Evolutionary conservation across 345 rosid genomes (phyloP).

Genomic region (Lepidium africanum): DNA sequence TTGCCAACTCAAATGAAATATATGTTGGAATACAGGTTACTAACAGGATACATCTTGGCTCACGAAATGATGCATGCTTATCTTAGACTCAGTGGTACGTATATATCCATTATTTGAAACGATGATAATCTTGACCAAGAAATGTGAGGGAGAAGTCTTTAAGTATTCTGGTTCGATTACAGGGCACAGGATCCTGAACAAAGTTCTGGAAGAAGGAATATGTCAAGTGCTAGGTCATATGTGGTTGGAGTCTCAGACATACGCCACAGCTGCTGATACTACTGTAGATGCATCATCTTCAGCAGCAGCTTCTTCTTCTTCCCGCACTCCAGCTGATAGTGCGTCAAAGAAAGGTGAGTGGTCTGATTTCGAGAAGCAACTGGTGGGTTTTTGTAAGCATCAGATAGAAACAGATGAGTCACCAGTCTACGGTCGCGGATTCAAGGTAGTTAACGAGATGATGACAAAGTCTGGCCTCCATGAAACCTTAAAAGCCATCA

Average conservation of each 20-base stretch:
- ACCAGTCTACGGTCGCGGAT: conserved; percentile 63
- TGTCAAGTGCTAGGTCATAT: conserved; percentile 88
- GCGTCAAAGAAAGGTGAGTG: conserved; percentile 56
- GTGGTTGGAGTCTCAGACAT: conserved; percentile 71
- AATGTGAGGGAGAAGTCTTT: not conserved
- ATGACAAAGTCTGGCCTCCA: conserved; percentile 45
- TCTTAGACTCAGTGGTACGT: conserved; percentile 76
- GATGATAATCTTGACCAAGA: not conserved
- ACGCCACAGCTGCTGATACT: not conserved
- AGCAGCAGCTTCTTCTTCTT: conserved; percentile 14
- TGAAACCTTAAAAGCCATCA: conserved; percentile 38
- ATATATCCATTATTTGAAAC: not conserved
- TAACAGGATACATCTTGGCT: conserved; percentile 87
- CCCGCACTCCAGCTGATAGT: conserved; percentile 2
- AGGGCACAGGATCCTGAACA: conserved; percentile 61
- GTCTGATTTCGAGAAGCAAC: conserved; percentile 49
- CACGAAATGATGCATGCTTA: conserved; percentile 99
- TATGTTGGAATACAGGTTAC: conserved; percentile 38
- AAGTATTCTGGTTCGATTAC: not conserved
- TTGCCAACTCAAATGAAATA: not conserved
- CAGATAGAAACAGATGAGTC: conserved; percentile 79
- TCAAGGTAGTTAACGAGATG: conserved; percentile 48
- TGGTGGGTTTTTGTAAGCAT: conserved; percentile 66
- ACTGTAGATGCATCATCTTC: not conserved
- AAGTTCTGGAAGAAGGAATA: conserved; percentile 84